Conservation (phyloP, 2,329 filamentous ascomycete species). For the Aspergillus quadricinctus region DNA sequence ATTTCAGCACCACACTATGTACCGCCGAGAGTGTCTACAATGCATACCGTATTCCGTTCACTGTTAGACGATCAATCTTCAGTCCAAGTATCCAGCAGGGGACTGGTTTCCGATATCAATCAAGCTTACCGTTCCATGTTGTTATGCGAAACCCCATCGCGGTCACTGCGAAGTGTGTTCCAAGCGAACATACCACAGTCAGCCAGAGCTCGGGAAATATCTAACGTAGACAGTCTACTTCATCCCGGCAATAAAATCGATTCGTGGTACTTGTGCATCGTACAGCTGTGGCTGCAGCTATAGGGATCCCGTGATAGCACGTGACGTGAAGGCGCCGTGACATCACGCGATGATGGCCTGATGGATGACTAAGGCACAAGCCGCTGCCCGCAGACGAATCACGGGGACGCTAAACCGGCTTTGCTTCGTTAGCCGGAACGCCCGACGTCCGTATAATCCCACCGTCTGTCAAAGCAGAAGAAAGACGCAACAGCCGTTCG, state of each 20-base stretch:
- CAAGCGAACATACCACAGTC: slow-evolving; percentile 10
- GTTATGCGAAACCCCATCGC: slow-evolving; percentile 75
- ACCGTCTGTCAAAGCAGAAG: slow-evolving; percentile 9
- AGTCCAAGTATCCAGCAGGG: slow-evolving; percentile 1
- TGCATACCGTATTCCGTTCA: slow-evolving; percentile 70
- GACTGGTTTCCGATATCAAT: neutral
- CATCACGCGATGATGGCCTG: slow-evolving; percentile 25
- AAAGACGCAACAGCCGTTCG: slow-evolving; percentile 11
- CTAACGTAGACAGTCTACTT: neutral
- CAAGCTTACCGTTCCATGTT: slow-evolving; percentile 70
- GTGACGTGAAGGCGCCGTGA: slow-evolving; percentile 17
- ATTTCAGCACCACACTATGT: neutral
- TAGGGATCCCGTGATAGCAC: slow-evolving; percentile 8
- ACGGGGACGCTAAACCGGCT: slow-evolving; percentile 26
- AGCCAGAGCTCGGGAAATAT: neutral
- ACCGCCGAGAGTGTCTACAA: neutral
- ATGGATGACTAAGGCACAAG: slow-evolving; percentile 7
- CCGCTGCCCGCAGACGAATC: slow-evolving; percentile 16
- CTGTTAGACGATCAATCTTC: slow-evolving; percentile 42
- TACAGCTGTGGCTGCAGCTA: neutral
- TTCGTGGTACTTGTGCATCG: neutral
- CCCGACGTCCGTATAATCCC: slow-evolving; percentile 23
- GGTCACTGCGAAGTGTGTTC: slow-evolving; percentile 6
- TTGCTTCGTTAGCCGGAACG: slow-evolving; percentile 18
- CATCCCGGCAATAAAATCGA: neutral